Base-by-base conservation (phyloP, 2,329 filamentous ascomycete species). In the Xylariaceae sp. region DNA sequence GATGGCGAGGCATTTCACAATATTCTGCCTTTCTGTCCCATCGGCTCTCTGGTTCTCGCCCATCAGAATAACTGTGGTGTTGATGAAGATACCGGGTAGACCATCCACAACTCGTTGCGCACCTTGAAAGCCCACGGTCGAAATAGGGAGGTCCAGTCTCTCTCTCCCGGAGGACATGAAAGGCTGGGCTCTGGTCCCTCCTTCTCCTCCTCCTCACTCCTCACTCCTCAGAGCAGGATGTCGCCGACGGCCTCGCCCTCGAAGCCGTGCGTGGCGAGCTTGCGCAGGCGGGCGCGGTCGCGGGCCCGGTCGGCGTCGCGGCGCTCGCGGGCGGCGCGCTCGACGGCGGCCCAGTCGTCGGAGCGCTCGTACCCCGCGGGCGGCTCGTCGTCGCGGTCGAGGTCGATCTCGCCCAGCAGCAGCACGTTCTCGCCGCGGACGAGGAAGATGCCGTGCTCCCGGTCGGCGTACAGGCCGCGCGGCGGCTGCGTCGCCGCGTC, bases 351-450 rank as follows among this genome's bases (percentile, higher is more conserved):
- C 30, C 78, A 66, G 1, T 85, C 72, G 1, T 85, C 72, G 2
- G 78, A 87, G 43, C 58, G 54, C 50, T 76, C 65, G 43, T 83
- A 87, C 19, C 80, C 77, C 4, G 69, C 59, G 1, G 86, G 87
- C 11, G 87, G 71, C 38, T 93, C 80, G 58, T 98, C 92, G 60
- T 98, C 92, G 54, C 83, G 87, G 66, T 98, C 92, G 16, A 98
- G 76, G 58, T 98, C 92, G 51, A 98, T 94, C 62, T 96, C 93
- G 23, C 92, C 92, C 13, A 96, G 73, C 28, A 98, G 69, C 32
- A 94, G 70, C n/a, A 98, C 92, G 58, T 98, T 98, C 65, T 98
- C 92, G 47, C 92, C 92, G 38, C 92, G 75, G 29, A 98, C 86
- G 22, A 96, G 75, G 64, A 92, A 96, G 43, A 94, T 78, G 31